Base-by-base conservation (phyloP, 257 asterid species). In the Prunella vulgaris region DNA sequence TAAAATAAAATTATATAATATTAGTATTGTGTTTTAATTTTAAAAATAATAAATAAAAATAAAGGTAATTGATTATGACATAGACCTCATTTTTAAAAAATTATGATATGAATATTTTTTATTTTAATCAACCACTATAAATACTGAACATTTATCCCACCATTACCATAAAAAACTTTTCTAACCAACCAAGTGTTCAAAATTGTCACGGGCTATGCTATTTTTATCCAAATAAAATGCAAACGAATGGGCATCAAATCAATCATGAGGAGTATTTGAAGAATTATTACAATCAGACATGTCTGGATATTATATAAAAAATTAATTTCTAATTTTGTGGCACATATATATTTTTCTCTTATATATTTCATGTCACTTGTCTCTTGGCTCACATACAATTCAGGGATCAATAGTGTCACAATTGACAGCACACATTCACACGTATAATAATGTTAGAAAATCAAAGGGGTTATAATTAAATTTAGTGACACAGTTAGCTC, bases 271-370 rank as follows among this genome's bases (percentile, higher is more conserved):
- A 33, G 63, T 35, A 51, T 58, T 28, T 64, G 53, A 64, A 51
- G 3, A 69, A 80, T 77, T 73, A 76, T 69, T 80, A 77, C 75
- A 65, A 64, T 76, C 70, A 35, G 61, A 75, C 72, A 30, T 79
- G 83, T 70, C 74, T 64, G 33, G 2, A 27, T 33, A 66, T 68
- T n/a, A 61, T 17, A 14, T 5, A 42, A 38, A 52, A 22, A 27
- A 58, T 75, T 24, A 49, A 42, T 79, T 18, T 67, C 17, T 44
- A 46, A 40, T 37, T 71, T 67, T 60, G 37, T 66, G 56, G 64
- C 75, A 37, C 28, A 69, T 49, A 17, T 66, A 69, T 49, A 17
- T 66, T 51, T 27, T 20, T 25, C 15, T 13, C 0, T 22, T 9
- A 21, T 17, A 48, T 48, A 32, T 30, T 64, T 66, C 72, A 60